Base-by-base conservation (phyloP, 345 rosid genomes). In the Hevea brasiliensis region DNA sequence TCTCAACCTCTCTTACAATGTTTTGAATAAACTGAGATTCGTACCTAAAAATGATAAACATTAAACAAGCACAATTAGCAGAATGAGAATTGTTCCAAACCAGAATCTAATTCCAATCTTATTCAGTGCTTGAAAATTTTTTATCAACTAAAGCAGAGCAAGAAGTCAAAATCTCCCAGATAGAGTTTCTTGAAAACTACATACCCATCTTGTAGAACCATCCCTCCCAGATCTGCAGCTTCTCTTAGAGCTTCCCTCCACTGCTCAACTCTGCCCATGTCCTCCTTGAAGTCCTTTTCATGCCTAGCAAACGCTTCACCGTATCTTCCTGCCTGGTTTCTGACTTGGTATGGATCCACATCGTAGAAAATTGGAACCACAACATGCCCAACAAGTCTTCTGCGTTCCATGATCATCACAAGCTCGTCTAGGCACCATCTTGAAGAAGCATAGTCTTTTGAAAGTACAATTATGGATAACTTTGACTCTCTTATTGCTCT, bases 201-300 rank as follows among this genome's bases (percentile, higher is more conserved):
- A 45, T 60, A 73, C 81, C 81, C 62, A 50, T 78, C 53, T 47
- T 56, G 59, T 13, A 78, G 23, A 42, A 68, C 67, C 65, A 55
- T 41, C 1, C 79, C 76, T 44, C 17, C 32, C 0, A 73, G 8
- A 29, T 48, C 67, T 26, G 76, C 51, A 51, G 48, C 60, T 72
- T 35, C 37, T 65, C 50, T 62, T 14, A 72, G 47, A 62, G 76
- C 76, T 15, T 48, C 69, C 41, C 32, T 72, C 76, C 76, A 72
- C 3, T 35, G 0, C 70, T 51, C 65, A 40, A 71, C 66, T 41
- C 15, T 24, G 1, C 27, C 48, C 48, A 0, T 40, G 0, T 69
- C 51, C 6, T 63, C 24, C 53, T 0, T 2, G 62, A 62, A 53
- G 48, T 26, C 4, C 23, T 37, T 41, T 40, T 72, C 23, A 50